Percentiles rank a stretch among this genome's conserved stretches.
phyloP scores from a whole-genome alignment of 164 flowering plant species.

The Magnolia sinica region DNA sequence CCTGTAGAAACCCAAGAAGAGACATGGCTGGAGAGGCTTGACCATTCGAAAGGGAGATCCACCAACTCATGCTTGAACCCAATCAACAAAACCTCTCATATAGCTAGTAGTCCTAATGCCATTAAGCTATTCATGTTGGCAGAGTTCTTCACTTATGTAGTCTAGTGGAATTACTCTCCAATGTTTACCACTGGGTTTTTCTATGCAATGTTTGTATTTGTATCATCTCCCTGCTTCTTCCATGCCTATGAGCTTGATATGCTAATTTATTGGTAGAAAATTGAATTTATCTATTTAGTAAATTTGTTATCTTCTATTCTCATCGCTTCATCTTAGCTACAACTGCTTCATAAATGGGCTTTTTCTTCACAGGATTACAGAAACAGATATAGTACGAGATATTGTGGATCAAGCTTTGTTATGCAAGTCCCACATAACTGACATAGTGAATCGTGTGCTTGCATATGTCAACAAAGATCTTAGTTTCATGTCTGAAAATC shows the following conservation, averaged over 20 bases:
- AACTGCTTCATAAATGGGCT: background rate
- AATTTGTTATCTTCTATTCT: background rate
- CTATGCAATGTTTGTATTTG: background rate
- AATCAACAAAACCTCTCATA: too few species aligned
- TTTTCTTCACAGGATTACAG: slow-evolving; percentile 55
- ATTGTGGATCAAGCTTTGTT: slow-evolving; percentile 55
- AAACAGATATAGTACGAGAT: slow-evolving; percentile 42
- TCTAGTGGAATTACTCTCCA: background rate
- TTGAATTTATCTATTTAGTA: background rate
- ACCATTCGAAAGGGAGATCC: too few species aligned
- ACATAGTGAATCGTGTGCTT: slow-evolving; percentile 34
- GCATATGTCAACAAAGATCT: slow-evolving; percentile 47
- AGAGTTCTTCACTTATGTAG: background rate
- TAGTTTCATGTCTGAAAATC: slow-evolving; percentile 22
- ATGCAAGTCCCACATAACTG: slow-evolving; percentile 45
- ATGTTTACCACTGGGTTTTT: background rate
- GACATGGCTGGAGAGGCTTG: too few species aligned
- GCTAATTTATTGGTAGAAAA: background rate
- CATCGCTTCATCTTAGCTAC: background rate
- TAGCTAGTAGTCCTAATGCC: too few species aligned
- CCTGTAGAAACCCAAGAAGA: too few species aligned
- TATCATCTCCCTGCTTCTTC: too few species aligned
- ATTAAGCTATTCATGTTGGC: background rate
- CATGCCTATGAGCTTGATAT: too few species aligned
- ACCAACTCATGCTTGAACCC: too few species aligned